Percentiles rank a stretch among this genome's conserved stretches.
phyloP scores from a whole-genome alignment of 441 rosid species.

The Arabidopsis lyrata region DNA sequence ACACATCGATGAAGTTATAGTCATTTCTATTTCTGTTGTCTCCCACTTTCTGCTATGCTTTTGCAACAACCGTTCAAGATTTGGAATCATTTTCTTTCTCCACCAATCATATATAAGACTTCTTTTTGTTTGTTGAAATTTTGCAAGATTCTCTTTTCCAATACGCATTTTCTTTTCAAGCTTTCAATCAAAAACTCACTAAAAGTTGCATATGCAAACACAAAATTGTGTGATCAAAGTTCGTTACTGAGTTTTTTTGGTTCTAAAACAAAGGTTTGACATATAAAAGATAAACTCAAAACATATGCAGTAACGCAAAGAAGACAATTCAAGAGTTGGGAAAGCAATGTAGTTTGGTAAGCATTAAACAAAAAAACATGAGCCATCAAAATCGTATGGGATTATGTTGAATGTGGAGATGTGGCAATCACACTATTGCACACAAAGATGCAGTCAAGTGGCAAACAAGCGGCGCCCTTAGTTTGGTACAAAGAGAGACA shows the following conservation, averaged over 20 bases:
- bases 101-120: neutral
- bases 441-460: conserved; percentile 33
- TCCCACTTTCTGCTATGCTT: conserved; percentile 37
- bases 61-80: conserved; percentile 29
- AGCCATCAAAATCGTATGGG: conserved; percentile 20
- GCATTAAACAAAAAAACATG: neutral
- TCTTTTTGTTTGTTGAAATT: neutral
- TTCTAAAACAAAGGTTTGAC: neutral
- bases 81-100: conserved; percentile 25
- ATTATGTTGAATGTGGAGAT: conserved; percentile 23
- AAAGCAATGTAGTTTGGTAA: conserved; percentile 17
- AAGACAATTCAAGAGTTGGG: neutral
- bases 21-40: conserved; percentile 22
- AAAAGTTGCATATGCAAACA: neutral
- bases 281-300: neutral
- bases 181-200: neutral
- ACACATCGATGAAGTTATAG: conserved; percentile 24
- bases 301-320: conserved; percentile 19
- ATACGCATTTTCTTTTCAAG: neutral
- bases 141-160: neutral
- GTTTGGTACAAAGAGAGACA: conserved; percentile 24
- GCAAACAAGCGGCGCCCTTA: conserved; percentile 38
- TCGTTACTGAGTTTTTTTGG: neutral
- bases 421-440: conserved; percentile 20
- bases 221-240: neutral